Base-by-base conservation (phyloP, 2,329 filamentous ascomycete genomes). In the Cercospora sp. region DNA sequence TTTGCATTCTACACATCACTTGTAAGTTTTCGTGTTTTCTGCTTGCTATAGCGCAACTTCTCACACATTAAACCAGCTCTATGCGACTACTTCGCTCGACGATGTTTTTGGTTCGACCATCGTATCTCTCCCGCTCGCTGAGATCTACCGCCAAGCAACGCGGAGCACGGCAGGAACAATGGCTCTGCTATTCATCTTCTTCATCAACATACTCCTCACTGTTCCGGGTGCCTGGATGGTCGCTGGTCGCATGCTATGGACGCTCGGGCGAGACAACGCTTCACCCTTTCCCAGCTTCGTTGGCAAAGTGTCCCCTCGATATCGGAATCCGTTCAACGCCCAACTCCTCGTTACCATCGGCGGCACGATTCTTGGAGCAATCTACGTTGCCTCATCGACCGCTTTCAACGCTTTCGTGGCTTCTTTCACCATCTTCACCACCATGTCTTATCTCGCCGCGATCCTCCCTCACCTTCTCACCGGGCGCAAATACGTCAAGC, bases 341-440 rank as follows among this genome's bases (percentile, higher is more conserved):
- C 88, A 86, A 0, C 65, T 89, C 1, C 79, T 82, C 8, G 85
- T 83, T 80, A 78, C 81, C 3, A 69, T 79, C 48, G 77, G 84
- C 64, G 84, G 84, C 26, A 87, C 87, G 0, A 75, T 89, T 3
- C 80, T 91, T 0, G 89, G 88, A 0, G 83, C 82, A 51, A 88
- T 91, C 55, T 91, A 90, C 70, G 83, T 91, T 1, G 89, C 86
- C n/a, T 87, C 83, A 68, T 84, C 82, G 0, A 89, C 87, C 0
- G 90, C 90, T 0, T 92, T 91, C 79, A 85, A 86, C 51, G 89
- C 89, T 0, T 86, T 91, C 28, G 85, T 91, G 7, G 87, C 67
- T 9, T 84, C 82, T 0, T 89, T 87, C 75, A 83, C 87, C 63
- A 81, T 88, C 13, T 80, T 89, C 0, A 80, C 81, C 3, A 84